Evolutionary conservation across 2,329 filamentous ascomycete species (phyloP).

Genomic region (Pestalotiopsis sp.): DNA sequence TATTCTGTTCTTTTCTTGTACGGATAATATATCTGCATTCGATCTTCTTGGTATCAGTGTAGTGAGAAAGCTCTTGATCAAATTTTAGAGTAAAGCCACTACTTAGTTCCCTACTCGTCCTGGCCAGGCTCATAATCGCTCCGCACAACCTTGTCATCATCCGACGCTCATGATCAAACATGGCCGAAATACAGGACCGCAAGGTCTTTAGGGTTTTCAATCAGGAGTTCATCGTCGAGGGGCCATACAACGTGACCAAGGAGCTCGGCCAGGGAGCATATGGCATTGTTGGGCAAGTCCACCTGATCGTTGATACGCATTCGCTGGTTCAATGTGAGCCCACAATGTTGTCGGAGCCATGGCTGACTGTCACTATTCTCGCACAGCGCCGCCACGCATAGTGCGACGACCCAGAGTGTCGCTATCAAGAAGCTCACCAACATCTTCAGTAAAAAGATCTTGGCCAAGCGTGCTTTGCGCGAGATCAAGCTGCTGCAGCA

Average conservation of each 20-base stretch:
- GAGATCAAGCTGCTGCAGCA: conserved; percentile 99
- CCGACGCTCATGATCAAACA: conserved; percentile 12
- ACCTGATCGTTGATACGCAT: background rate
- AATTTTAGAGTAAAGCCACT: background rate
- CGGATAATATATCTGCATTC: background rate
- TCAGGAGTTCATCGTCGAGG: conserved; percentile 98
- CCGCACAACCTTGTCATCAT: background rate
- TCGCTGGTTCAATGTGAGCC: background rate
- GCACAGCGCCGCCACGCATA: conserved; percentile 84
- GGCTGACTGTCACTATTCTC: conserved; percentile 19
- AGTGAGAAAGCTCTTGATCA: background rate
- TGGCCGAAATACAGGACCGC: conserved; percentile 36
- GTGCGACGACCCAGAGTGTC: conserved; percentile 86
- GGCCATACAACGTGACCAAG: conserved; percentile 98
- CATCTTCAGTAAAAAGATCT: conserved; percentile 99
- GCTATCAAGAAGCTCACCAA: conserved; percentile 99
- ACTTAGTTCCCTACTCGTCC: background rate
- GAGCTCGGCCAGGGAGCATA: conserved; percentile 98
- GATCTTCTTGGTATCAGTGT: background rate
- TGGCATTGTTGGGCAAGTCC: conserved; percentile 89
- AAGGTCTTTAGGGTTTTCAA: conserved; percentile 99
- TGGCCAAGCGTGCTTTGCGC: conserved; percentile 94
- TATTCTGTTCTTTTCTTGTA: background rate
- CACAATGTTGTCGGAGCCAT: conserved; percentile 8
- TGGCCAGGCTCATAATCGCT: background rate